Base-by-base conservation (phyloP, 2,329 filamentous ascomycete genomes). In the Hypoxylon rubiginosum region DNA sequence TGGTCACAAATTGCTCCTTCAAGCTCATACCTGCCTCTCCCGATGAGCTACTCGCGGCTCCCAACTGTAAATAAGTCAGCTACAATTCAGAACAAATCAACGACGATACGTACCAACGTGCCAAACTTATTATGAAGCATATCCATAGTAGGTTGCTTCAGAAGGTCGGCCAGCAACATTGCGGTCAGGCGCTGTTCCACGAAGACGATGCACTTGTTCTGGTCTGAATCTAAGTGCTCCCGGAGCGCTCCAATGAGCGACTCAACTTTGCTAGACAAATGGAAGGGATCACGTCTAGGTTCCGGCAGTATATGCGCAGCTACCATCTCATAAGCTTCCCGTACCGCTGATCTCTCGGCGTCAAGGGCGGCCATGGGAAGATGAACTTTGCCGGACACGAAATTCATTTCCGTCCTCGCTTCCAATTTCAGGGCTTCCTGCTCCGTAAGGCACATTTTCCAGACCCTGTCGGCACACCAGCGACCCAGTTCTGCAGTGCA, bases 391-490 rank as follows among this genome's bases (percentile, higher is more conserved):
- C 76, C 68, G 36, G 73, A 71, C 62, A 79, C 74, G 57, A 79
- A 77, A 46, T 79, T 77, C 6, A 79, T 77, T 64, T 85, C 84
- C 1, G 85, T 84, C 62, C 84, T 82, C 60, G 86, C 83, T 52
- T 91, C 85, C 2, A 93, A 80, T 67, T 88, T 91, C 3, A 82
- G 81, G 0, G 87, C 79, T 62, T 91, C 86, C 2, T 88, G 82
- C 5, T 92, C 87, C 0, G 85, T 84, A 21, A 97, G 82, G 11
- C 88, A 86, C 32, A 93, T 85, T 58, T 86, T 83, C 94, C 94
- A 97, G 62, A 93, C 90, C 54, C 89, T 84, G 75, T 99, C 94
- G 0, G 93, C 89, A 71, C 92, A 92, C 95, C 96, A 98, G 2
- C 85, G 80, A 0, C 96, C 96, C 3, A 98, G 83, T 45, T 91